A percentile compares a stretch with the other conserved stretches of the same genome.
Conservation (phyloP, 139 green algal genomes). For the Closterium sp. region DNA sequence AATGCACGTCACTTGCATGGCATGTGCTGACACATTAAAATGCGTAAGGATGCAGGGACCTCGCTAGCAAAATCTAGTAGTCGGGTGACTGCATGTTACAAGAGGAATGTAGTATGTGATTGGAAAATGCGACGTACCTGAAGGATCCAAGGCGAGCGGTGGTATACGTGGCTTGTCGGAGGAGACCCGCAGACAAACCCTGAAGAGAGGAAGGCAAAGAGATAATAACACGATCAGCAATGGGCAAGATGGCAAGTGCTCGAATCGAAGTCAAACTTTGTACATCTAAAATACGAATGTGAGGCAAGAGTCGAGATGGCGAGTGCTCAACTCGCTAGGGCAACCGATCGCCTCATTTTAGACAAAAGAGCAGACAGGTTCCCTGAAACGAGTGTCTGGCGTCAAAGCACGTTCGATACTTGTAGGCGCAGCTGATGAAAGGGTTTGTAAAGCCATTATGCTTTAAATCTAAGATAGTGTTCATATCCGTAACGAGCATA, state of each 20-base stretch:
- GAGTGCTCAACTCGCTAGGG: too few relatives aligned
- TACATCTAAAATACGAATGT: background rate
- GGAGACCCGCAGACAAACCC: slow-evolving; percentile 89
- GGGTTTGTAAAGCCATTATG: background rate
- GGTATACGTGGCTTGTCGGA: slow-evolving; percentile 96
- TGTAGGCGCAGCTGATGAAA: background rate
- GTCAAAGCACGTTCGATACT: too few relatives aligned
- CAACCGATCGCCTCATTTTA: too few relatives aligned
- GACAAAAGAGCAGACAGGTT: too few relatives aligned
- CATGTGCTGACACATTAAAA: background rate
- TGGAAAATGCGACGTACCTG: slow-evolving; percentile 31
- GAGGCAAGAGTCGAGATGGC: too few relatives aligned
- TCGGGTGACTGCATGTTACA: background rate
- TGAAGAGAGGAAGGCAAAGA: background rate
- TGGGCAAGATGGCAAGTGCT: background rate
- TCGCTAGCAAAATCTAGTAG: too few relatives aligned
- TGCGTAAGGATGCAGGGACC: too few relatives aligned
- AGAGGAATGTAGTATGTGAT: background rate
- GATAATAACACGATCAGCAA: background rate
- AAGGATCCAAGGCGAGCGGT: slow-evolving; percentile 86
- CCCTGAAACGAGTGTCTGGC: too few relatives aligned
- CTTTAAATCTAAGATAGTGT: too few relatives aligned
- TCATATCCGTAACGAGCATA: too few relatives aligned
- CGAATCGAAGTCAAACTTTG: background rate
- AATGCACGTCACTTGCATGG: background rate